Conservation (phyloP, 768 basidiomycete genomes). For the Russula earlei region DNA sequence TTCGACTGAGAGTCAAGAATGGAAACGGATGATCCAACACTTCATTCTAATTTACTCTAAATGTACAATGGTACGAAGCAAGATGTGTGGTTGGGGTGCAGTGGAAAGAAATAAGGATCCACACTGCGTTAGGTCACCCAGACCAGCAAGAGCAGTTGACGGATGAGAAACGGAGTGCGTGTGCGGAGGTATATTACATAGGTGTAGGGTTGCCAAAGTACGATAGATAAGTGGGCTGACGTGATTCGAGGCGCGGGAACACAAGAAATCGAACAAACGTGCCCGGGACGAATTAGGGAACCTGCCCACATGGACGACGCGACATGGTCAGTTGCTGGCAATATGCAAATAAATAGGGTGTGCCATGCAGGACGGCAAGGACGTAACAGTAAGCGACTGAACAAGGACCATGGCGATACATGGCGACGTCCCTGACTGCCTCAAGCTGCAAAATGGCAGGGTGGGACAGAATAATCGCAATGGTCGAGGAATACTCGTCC, state of each 20-base stretch:
- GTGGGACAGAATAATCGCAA: neutral
- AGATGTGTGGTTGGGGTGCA: neutral
- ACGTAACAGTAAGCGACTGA: neutral
- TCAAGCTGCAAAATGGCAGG: neutral
- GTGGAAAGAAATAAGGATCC: neutral
- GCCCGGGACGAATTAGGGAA: neutral
- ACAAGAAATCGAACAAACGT: conserved; percentile 6
- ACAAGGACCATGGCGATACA: conserved; percentile 4
- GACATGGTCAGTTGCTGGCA: conserved; percentile 2
- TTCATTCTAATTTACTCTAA: conserved; percentile 12
- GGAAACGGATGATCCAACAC: neutral
- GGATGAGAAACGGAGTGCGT: neutral
- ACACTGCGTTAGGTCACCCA: neutral
- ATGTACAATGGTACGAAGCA: conserved; percentile 9
- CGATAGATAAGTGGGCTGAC: conserved; percentile 7
- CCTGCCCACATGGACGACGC: conserved; percentile 5
- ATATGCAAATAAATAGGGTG: conserved; percentile 15
- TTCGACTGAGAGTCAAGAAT: neutral
- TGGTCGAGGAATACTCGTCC: neutral
- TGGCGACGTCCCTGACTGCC: neutral
- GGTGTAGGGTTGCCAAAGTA: conserved; percentile 17
- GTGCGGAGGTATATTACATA: conserved; percentile 18
- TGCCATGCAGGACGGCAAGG: conserved; percentile 1
- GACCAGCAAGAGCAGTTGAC: neutral
- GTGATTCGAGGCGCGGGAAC: neutral